Percentiles rank a stretch among this genome's conserved stretches.
Conservation (phyloP, 306 rosid species). For the Mimosa pudica region DNA sequence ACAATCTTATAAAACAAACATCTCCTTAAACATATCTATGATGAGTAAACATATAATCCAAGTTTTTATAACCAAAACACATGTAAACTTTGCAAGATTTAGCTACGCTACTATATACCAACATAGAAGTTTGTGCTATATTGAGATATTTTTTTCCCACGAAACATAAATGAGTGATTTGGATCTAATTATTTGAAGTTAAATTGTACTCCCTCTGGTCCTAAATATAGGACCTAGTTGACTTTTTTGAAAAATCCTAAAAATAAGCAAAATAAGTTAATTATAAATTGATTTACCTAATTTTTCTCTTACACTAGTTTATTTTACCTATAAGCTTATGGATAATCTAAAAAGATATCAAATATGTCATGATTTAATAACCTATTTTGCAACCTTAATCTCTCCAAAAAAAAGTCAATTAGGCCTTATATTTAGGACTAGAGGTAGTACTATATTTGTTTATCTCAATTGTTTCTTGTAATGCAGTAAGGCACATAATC, state of each 20-base stretch:
- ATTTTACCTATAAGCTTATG: no score
- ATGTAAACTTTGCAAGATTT: neutral
- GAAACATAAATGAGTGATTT: neutral
- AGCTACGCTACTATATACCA: neutral
- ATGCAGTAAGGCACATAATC: neutral
- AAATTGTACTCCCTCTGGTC: no score
- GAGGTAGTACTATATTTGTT: neutral
- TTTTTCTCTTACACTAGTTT: no score
- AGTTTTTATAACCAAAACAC: neutral
- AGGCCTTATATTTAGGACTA: no score
- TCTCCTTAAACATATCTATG: neutral
- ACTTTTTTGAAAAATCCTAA: no score
- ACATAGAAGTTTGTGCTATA: neutral
- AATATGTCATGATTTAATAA: no score
- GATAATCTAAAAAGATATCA: no score
- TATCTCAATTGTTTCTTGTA: neutral
- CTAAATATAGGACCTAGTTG: no score
- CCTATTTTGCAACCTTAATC: no score
- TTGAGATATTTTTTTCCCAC: neutral
- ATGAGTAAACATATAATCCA: neutral
- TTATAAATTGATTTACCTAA: no score
- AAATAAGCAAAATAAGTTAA: no score
- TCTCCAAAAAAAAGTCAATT: no score
- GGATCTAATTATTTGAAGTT: neutral
- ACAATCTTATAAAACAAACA: neutral